These are phyloP conservation scores for Purpureocillium lavendulum DNA, from an alignment of 2,329 filamentous ascomycete genomes.

Conservation along the genomic window DNA sequence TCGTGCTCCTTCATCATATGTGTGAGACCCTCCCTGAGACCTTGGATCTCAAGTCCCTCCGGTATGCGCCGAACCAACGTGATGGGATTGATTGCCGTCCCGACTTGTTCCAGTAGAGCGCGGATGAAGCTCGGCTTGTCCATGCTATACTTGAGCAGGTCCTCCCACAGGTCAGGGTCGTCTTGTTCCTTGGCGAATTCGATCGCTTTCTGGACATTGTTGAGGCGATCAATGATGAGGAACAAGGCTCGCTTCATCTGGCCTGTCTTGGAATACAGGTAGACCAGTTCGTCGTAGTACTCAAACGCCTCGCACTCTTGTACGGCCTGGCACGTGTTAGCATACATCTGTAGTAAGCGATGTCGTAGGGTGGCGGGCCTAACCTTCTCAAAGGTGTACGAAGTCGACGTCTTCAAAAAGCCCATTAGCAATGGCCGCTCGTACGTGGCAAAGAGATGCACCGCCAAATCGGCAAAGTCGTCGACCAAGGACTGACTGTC, in stretches of 20 bases:
- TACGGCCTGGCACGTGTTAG: constrained; percentile 41
- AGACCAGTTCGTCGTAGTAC: constrained; percentile 90
- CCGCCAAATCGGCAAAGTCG: constrained; percentile 76
- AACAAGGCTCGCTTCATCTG: constrained; percentile 86
- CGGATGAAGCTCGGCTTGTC: constrained; percentile 94
- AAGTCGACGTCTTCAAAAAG: constrained; percentile 75
- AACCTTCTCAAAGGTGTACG: constrained; percentile 77
- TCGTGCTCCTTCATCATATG: constrained; percentile 95
- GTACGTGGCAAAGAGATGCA: constrained; percentile 79
- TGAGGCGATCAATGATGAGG: constrained; percentile 88
- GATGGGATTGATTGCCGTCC: constrained; percentile 88
- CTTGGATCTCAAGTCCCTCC: constrained; percentile 85
- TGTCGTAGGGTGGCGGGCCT: not conserved
- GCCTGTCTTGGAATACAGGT: constrained; percentile 89
- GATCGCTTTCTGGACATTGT: constrained; percentile 87
- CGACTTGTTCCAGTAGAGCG: constrained; percentile 84
- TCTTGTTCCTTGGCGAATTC: constrained; percentile 90
- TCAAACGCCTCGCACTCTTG: constrained; percentile 72
- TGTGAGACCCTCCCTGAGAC: constrained; percentile 76
- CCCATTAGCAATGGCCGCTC: constrained; percentile 76
- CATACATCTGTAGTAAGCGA: not conserved
- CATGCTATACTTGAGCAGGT: constrained; percentile 92
- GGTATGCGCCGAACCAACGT: constrained; percentile 84
- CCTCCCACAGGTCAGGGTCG: constrained; percentile 89
- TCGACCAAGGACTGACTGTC: constrained; percentile 67